These are phyloP conservation scores for Raphanus sativus DNA, from an alignment of 345 rosid genomes.

Conservation along the genomic window DNA sequence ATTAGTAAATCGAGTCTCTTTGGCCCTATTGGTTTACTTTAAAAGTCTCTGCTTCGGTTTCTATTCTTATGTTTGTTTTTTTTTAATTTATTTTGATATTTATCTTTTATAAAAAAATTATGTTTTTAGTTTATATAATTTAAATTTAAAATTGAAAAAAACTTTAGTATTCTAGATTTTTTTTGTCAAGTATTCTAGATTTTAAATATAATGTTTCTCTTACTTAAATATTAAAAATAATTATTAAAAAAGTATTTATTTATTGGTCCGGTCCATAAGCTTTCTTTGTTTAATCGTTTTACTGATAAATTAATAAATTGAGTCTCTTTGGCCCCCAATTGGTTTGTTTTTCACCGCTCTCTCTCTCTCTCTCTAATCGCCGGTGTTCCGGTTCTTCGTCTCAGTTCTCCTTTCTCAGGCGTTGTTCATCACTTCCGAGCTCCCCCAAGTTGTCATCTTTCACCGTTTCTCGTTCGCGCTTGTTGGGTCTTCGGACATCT, in stretches of 20 bases:
- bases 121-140: too few relatives aligned
- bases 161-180: too few relatives aligned
- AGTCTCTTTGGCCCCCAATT: conserved; percentile 19
- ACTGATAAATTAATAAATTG: not conserved
- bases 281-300: conserved; percentile 21
- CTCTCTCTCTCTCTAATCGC: conserved; percentile 3
- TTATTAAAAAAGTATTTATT: not conserved
- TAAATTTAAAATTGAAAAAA: too few relatives aligned
- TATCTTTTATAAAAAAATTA: too few relatives aligned
- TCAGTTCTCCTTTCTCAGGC: not conserved
- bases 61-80: too few relatives aligned
- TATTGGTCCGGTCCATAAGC: not conserved
- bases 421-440: not conserved
- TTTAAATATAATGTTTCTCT: too few relatives aligned
- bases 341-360: conserved; percentile 4
- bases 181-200: too few relatives aligned
- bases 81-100: too few relatives aligned
- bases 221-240: too few relatives aligned
- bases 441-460: not conserved
- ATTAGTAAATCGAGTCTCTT: not conserved
- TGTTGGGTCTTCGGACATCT: conserved; percentile 10
- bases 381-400: not conserved
- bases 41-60: too few relatives aligned
- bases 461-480: not conserved
- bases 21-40: not conserved